Base-by-base conservation (phyloP, 2,329 filamentous ascomycete species). In the Colletotrichum horii region DNA sequence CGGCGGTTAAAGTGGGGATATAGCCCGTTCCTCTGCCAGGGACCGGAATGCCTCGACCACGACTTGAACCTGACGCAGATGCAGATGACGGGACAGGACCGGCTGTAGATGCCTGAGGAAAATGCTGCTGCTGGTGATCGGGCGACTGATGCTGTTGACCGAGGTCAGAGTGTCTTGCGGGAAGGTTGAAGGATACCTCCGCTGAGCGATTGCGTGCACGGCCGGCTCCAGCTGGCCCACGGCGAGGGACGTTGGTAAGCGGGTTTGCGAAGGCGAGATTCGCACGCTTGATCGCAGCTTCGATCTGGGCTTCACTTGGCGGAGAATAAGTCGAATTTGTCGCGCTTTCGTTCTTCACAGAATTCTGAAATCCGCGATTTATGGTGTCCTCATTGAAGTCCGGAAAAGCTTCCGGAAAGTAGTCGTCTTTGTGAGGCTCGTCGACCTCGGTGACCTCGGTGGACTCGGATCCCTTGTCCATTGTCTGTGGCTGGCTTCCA, bases 201-300 rank as follows among this genome's bases (percentile, higher is more conserved):
- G 74, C 65, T 24, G 65, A 71, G 22, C 74, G 48, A 26, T 71
- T 70, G 26, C 74, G 71, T 28, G 71, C 38, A 66, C 71, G 67
- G n/a, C 68, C 67, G 30, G 64, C 28, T 22, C 48, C 72, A 32
- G 72, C 48, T 30, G 75, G 67, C 55, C 64, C 61, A 36, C 75
- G 68, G 14, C 75, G 73, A 19, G 67, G 68, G 34, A 64, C 73
- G 75, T 77, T 77, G 34, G 75, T 76, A 28, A 71, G 65, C 55
- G 72, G 67, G 16, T 76, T 65, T 14, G 12, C 28, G 65, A 56
- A 70, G 8, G 60, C 62, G 38, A 43, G 56, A 16, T 76, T 77
- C 30, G 73, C 72, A 16, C 75, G 72, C 14, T 52, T 36, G 24
- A 76, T 74, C 3, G 74, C 74, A 28, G 66, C 74, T 28, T 76